phyloP scores from a whole-genome alignment of 495 filamentous ascomycete genomes.

The Xylaria telfairii region DNA sequence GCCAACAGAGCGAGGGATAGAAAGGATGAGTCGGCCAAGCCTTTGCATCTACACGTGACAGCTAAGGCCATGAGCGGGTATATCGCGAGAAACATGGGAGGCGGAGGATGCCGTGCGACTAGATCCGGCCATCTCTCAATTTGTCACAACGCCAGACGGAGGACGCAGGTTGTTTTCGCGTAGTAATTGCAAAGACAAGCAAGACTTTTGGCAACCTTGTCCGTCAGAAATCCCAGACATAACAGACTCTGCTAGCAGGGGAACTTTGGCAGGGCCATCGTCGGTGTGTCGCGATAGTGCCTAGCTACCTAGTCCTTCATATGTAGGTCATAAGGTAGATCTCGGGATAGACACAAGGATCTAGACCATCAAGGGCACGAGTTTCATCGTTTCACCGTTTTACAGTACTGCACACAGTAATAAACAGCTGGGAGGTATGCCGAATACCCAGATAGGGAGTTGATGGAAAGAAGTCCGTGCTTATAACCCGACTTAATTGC shows the following conservation, averaged over 20 bases:
- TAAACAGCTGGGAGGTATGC: not conserved
- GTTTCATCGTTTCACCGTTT: constrained; percentile 19
- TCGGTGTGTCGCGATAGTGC: not conserved
- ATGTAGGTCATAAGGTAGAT: constrained; percentile 25
- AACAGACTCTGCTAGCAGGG: not conserved
- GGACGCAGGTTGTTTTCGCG: constrained; percentile 5
- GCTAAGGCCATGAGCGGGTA: not conserved
- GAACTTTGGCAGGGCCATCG: not conserved
- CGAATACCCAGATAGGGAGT: not conserved
- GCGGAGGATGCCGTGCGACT: constrained; percentile 12
- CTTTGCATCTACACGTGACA: constrained; percentile 2
- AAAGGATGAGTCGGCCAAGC: not conserved
- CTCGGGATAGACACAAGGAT: constrained; percentile 22
- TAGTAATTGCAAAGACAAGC: constrained; percentile 12
- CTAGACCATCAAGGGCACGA: constrained; percentile 1
- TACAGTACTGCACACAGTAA: constrained; percentile 2
- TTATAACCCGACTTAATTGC: not conserved
- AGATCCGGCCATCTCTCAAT: not conserved
- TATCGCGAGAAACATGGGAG: constrained; percentile 4
- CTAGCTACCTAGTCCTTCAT: constrained; percentile 12
- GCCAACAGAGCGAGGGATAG: not conserved
- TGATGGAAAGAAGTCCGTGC: not conserved
- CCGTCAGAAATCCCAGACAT: not conserved
- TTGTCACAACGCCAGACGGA: constrained; percentile 15
- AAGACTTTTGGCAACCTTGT: not conserved